Conservation (phyloP, 2,329 filamentous ascomycete species). For the Trichophyton verrucosum region DNA sequence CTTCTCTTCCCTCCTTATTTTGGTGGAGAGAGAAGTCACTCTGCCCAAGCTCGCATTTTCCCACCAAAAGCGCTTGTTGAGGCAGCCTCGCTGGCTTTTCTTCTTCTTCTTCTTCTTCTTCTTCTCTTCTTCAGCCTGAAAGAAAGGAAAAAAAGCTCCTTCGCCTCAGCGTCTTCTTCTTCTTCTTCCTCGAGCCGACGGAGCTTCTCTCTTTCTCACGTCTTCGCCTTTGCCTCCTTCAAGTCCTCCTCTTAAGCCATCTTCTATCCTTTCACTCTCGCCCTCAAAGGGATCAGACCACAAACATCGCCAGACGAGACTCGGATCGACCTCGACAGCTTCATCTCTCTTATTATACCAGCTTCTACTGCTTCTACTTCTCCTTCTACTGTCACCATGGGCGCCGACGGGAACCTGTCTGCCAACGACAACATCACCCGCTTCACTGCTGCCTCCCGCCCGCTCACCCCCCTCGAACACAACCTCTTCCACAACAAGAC, state of each 20-base stretch:
- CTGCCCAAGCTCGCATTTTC: background rate
- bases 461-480: conserved; percentile 77
- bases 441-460: conserved; percentile 84
- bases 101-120: background rate
- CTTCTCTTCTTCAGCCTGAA: background rate
- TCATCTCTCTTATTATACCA: background rate
- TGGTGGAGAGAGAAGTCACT: too few species aligned
- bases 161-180: background rate
- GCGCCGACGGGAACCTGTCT: conserved; percentile 46
- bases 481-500: conserved; percentile 99
- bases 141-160: background rate
- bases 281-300: too few species aligned
- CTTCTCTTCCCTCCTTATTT: too few species aligned
- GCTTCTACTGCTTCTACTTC: conserved; percentile 32
- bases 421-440: conserved; percentile 97
- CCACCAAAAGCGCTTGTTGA: background rate
- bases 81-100: conserved; percentile 1
- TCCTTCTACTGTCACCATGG: conserved; percentile 36
- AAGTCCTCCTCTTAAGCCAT: too few species aligned
- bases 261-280: too few species aligned
- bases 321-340: background rate
- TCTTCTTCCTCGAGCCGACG: too few species aligned
- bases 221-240: too few species aligned
- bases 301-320: too few species aligned
- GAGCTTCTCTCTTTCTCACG: too few species aligned